Percentiles rank a stretch among this genome's conserved stretches.
Evolutionary conservation across 805 yeast species (phyloP).

Genomic region (Metschnikowia bowlesiae): DNA sequence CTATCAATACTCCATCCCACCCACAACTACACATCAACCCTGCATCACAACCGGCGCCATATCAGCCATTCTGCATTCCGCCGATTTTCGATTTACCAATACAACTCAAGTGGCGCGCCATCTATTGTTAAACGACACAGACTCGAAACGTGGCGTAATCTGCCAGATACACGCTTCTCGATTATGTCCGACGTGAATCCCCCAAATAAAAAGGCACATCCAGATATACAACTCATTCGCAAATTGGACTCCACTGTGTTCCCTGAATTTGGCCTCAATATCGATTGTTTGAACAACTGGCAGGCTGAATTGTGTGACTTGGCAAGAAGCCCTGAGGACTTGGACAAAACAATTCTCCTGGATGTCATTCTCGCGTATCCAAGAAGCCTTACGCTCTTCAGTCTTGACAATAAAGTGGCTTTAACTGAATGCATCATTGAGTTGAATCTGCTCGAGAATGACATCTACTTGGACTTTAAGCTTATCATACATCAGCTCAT

Average conservation of each 20-base stretch:
- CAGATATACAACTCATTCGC: not conserved
- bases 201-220: not conserved
- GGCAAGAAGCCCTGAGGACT: conserved; percentile 17
- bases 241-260: conserved; percentile 13
- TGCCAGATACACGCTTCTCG: not conserved
- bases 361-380: conserved; percentile 22
- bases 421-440: conserved; percentile 14
- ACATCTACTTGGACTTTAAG: conserved; percentile 26
- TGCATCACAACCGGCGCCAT: not conserved
- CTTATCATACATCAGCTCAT: conserved; percentile 26
- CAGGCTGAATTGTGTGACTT: conserved; percentile 30
- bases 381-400: conserved; percentile 4
- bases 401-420: conserved; percentile 5
- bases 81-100: not conserved
- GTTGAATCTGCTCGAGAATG: conserved; percentile 17
- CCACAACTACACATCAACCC: not conserved
- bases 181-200: not conserved
- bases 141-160: not conserved
- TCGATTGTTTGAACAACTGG: conserved; percentile 31
- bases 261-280: conserved; percentile 23
- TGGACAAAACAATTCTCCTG: conserved; percentile 20
- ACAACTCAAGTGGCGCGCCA: not conserved
- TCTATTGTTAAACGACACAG: not conserved
- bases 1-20: not conserved
- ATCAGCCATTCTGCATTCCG: not conserved